These are phyloP conservation scores for Wickerhamomyces mucosus DNA, from an alignment of 805 yeast species.

Conservation along the genomic window DNA sequence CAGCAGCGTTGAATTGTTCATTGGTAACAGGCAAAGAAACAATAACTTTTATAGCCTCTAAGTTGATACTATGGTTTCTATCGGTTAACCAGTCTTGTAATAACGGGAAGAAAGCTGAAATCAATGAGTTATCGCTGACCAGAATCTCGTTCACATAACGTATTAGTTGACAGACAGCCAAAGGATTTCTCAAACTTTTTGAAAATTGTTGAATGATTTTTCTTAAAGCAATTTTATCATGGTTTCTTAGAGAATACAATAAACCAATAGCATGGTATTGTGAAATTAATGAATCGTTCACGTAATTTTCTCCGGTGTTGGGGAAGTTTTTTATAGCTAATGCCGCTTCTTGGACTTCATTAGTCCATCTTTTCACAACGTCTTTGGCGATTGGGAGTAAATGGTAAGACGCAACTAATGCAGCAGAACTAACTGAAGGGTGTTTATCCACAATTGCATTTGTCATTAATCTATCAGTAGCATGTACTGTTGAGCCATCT, in stretches of 20 bases:
- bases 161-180: constrained; percentile 79
- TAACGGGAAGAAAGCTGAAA: constrained; percentile 48
- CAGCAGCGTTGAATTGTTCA: constrained; percentile 61
- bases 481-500: constrained; percentile 84
- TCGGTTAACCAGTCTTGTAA: constrained; percentile 65
- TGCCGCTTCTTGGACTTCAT: constrained; percentile 91
- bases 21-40: constrained; percentile 37
- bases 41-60: constrained; percentile 74
- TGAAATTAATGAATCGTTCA: constrained; percentile 69
- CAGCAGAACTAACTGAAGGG: constrained; percentile 88
- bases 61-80: constrained; percentile 80
- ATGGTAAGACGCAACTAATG: constrained; percentile 84
- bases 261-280: constrained; percentile 96
- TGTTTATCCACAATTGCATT: constrained; percentile 88
- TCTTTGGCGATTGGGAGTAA: constrained; percentile 83
- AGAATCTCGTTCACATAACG: constrained; percentile 70
- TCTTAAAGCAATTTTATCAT: constrained; percentile 89
- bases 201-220: constrained; percentile 77
- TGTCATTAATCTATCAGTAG: constrained; percentile 86
- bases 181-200: constrained; percentile 60
- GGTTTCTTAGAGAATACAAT: constrained; percentile 77
- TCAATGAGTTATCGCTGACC: constrained; percentile 58
- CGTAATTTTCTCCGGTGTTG: constrained; percentile 33
- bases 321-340: constrained; percentile 38
- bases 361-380: constrained; percentile 87